Evolutionary conservation across 2,329 filamentous ascomycete genomes (phyloP).

Genomic region (Xylaria arbuscula): DNA sequence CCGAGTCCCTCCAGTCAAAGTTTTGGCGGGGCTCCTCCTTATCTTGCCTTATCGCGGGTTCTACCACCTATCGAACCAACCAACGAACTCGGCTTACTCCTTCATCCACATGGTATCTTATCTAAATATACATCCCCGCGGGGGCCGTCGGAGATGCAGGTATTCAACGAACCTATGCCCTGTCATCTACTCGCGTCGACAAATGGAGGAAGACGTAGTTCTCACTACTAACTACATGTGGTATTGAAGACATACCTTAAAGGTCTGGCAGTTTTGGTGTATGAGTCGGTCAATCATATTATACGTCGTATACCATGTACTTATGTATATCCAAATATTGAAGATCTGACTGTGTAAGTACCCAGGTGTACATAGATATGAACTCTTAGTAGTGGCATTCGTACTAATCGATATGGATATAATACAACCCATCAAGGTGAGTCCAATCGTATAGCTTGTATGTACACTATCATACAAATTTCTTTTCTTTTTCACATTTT

Average conservation of each 20-base stretch:
- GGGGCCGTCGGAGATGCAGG: constrained; percentile 30
- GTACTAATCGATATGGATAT: neutral
- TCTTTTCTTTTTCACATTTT: neutral
- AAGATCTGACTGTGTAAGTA: too few species aligned
- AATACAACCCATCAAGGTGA: neutral
- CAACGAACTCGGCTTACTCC: constrained; percentile 8
- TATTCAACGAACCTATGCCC: neutral
- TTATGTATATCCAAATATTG: too few species aligned
- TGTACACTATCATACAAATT: constrained; percentile 9
- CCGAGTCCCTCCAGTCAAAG: constrained; percentile 10
- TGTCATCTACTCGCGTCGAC: too few species aligned
- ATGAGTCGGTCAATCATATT: too few species aligned
- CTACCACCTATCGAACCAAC: constrained; percentile 11
- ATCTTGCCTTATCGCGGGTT: constrained; percentile 23
- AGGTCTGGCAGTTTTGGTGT: too few species aligned
- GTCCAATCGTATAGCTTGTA: neutral
- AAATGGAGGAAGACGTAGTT: too few species aligned
- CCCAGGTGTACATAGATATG: too few species aligned
- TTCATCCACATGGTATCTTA: neutral
- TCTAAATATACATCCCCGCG: constrained; percentile 27
- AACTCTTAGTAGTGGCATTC: too few species aligned
- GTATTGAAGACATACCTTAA: too few species aligned
- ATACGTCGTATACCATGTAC: too few species aligned
- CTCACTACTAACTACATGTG: too few species aligned
- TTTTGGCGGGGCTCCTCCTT: constrained; percentile 15